phyloP scores from a whole-genome alignment of 1,284 basidiomycete genomes.

The Fomitopsis palustris region DNA sequence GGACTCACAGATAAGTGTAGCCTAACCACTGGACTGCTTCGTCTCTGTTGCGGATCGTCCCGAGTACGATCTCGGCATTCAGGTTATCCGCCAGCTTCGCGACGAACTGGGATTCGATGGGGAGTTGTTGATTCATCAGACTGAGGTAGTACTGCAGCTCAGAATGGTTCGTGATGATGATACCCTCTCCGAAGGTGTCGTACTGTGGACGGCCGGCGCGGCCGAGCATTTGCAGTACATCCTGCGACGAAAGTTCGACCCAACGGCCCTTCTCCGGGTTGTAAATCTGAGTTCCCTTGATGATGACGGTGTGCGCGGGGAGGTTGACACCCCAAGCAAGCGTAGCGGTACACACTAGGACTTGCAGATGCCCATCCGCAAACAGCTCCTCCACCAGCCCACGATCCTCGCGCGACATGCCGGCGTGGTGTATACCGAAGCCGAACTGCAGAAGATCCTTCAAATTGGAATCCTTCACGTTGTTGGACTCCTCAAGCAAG shows the following conservation, averaged over 20 bases:
- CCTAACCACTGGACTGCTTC: constrained; percentile 98
- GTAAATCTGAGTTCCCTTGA: constrained; percentile 99
- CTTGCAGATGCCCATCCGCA: constrained; percentile 89
- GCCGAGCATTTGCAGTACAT: constrained; percentile 98
- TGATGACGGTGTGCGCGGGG: constrained; percentile 97
- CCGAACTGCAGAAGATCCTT: constrained; percentile 94
- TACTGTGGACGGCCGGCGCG: constrained; percentile 97
- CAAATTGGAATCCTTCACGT: constrained; percentile 83
- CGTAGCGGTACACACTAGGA: constrained; percentile 96
- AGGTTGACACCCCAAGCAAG: constrained; percentile 99
- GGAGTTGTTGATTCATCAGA: constrained; percentile 92
- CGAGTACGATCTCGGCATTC: constrained; percentile 97
- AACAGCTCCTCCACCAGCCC: constrained; percentile 95
- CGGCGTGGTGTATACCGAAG: constrained; percentile 98
- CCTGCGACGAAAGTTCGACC: constrained; percentile 95
- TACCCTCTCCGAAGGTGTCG: constrained; percentile 96
- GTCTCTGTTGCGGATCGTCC: constrained; percentile 92
- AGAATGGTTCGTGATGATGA: constrained; percentile 97
- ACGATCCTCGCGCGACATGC: constrained; percentile 94
- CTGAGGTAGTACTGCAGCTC: constrained; percentile 97
- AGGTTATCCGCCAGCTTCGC: constrained; percentile 92
- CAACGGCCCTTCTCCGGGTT: constrained; percentile 98
- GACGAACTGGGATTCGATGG: constrained; percentile 97
- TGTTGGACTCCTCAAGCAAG: constrained; percentile 79
- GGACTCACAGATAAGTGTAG: constrained; percentile 85